Evolutionary conservation across 768 basidiomycete species (phyloP).

Genomic region (Podaxis sp.): DNA sequence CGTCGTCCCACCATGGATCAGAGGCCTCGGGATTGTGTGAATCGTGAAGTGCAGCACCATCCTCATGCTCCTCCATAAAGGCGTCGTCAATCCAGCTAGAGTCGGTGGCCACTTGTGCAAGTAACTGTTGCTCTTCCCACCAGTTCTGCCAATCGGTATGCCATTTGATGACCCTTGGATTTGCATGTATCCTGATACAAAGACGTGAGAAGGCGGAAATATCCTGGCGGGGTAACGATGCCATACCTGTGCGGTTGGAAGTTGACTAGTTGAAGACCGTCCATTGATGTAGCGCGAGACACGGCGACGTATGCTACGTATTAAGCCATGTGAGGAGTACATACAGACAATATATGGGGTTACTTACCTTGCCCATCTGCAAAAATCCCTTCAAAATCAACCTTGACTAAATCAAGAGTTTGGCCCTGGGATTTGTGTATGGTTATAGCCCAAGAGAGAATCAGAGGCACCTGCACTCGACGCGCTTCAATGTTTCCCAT

Average conservation of each 20-base stretch:
- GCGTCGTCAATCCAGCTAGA: neutral
- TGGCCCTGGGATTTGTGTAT: constrained; percentile 92
- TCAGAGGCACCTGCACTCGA: constrained; percentile 54
- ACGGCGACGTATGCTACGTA: constrained; percentile 62
- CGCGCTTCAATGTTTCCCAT: constrained; percentile 55
- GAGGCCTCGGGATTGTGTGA: neutral
- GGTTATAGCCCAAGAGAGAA: constrained; percentile 78
- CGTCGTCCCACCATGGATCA: neutral
- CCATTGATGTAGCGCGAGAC: constrained; percentile 66
- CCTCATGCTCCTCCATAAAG: neutral
- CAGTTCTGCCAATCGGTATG: constrained; percentile 7
- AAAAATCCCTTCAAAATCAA: constrained; percentile 71
- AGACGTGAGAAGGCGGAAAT: neutral
- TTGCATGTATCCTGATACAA: constrained; percentile 9
- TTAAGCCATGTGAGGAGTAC: neutral
- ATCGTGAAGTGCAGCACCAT: neutral
- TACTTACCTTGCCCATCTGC: constrained; percentile 70
- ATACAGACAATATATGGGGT: neutral
- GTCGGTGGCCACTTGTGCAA: neutral
- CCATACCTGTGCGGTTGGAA: constrained; percentile 58
- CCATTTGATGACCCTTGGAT: constrained; percentile 14
- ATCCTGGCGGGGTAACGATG: neutral
- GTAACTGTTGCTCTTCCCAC: neutral
- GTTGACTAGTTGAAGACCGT: constrained; percentile 57
- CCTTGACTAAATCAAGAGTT: constrained; percentile 75